A percentile compares a stretch with the other conserved stretches of the same genome.
Evolutionary conservation across 805 yeast genomes (phyloP).

Genomic region (Candida takata): DNA sequence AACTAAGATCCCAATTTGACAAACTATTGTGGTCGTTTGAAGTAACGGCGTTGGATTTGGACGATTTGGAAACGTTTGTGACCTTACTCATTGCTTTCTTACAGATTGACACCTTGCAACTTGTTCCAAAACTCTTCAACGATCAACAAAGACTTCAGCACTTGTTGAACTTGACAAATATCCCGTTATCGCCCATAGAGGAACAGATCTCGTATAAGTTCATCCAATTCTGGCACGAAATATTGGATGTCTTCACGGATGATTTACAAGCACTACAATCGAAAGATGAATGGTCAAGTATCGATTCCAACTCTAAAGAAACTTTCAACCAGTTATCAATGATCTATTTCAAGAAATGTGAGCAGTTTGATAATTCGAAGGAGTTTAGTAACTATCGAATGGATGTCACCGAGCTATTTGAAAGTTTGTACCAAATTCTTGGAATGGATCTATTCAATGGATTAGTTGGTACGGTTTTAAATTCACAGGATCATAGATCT

Average conservation of each 20-base stretch:
- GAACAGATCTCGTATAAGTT: conserved; percentile 51
- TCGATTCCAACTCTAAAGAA: conserved; percentile 27
- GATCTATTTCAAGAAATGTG: conserved; percentile 46
- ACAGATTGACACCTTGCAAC: conserved; percentile 37
- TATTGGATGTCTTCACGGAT: conserved; percentile 49
- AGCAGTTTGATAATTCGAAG: conserved; percentile 5
- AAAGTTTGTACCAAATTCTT: conserved; percentile 58
- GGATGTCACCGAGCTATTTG: conserved; percentile 74
- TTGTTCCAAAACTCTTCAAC: conserved; percentile 34
- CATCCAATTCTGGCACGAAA: conserved; percentile 62
- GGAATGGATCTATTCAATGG: conserved; percentile 44
- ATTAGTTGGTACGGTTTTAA: conserved; percentile 31
- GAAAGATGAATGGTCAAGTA: conserved; percentile 25
- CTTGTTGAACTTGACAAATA: conserved; percentile 45
- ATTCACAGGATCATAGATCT: conserved; percentile 26
- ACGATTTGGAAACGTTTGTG: conserved; percentile 35
- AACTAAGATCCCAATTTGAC: conserved; percentile 13
- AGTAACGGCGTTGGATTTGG: conserved; percentile 36
- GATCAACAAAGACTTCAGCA: conserved; percentile 35
- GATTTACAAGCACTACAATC: conserved; percentile 35
- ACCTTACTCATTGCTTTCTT: conserved; percentile 39
- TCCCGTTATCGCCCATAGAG: conserved; percentile 54
- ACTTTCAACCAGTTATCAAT: conserved; percentile 47
- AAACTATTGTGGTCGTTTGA: conserved; percentile 37
- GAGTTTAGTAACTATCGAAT: conserved; percentile 66